phyloP scores from a whole-genome alignment of 345 rosid species.

The Arabidopsis thaliana region DNA sequence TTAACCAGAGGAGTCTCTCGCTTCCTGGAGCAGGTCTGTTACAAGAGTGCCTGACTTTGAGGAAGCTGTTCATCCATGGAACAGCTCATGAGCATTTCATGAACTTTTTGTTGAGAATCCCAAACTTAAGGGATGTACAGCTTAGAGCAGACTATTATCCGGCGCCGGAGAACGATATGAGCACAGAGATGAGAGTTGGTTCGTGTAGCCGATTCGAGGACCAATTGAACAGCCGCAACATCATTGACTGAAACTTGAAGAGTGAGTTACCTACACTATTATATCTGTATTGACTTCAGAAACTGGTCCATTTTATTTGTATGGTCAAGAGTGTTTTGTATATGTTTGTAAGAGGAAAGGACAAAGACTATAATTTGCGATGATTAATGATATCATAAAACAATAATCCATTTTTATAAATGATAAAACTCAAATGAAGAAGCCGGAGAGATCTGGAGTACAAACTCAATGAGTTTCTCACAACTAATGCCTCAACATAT shows the following conservation, averaged over 20 bases:
- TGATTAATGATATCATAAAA: conserved; percentile 21
- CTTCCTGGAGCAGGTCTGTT: conserved; percentile 79
- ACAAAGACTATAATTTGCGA: conserved; percentile 22
- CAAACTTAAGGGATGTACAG: conserved; percentile 80
- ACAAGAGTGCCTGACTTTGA: conserved; percentile 56
- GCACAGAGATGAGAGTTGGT: conserved; percentile 86
- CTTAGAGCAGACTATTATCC: conserved; percentile 93
- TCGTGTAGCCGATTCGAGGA: conserved; percentile 90
- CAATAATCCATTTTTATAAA: neutral
- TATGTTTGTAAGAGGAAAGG: conserved; percentile 37
- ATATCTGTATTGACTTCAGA: conserved; percentile 19
- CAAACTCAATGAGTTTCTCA: too few relatives aligned
- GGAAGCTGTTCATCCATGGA: conserved; percentile 95
- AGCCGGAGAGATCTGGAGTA: neutral
- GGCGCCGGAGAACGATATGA: conserved; percentile 89
- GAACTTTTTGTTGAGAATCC: conserved; percentile 64
- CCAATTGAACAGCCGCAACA: conserved; percentile 61
- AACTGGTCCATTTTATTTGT: neutral
- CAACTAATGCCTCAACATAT: neutral
- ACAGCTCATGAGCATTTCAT: conserved; percentile 95
- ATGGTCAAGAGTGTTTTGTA: conserved; percentile 21
- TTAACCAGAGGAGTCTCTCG: conserved; percentile 79
- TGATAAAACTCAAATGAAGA: neutral
- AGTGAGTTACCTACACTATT: conserved; percentile 6
- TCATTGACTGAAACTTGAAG: conserved; percentile 55